A percentile compares a stretch with the other conserved stretches of the same genome.
These are phyloP conservation scores for Penicillium cinerascens DNA, from an alignment of 495 filamentous ascomycete genomes.

Conservation along the genomic window DNA sequence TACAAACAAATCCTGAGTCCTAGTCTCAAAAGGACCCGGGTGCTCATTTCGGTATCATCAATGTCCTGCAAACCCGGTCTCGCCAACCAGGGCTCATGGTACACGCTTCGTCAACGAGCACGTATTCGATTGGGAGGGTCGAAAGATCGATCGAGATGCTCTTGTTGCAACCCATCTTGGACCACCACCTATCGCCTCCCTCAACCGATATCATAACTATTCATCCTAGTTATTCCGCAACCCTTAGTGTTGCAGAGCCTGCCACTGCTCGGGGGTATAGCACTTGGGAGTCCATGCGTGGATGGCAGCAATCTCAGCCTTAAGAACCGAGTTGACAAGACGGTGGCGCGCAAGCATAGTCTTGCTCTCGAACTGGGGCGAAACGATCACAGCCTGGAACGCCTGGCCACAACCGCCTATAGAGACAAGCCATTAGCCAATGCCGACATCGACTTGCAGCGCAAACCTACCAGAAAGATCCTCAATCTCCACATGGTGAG, in stretches of 20 bases:
- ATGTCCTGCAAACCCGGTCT: neutral
- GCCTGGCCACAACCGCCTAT: constrained; percentile 92
- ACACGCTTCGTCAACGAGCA: neutral
- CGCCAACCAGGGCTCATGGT: neutral
- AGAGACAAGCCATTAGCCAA: neutral
- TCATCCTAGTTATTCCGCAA: neutral
- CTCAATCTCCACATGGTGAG: constrained; percentile 83
- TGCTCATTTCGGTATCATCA: constrained; percentile 7
- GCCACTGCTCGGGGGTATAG: constrained; percentile 92
- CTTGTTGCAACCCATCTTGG: neutral
- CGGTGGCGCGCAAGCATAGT: constrained; percentile 83
- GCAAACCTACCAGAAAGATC: constrained; percentile 77
- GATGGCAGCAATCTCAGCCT: constrained; percentile 89
- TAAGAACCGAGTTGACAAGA: constrained; percentile 80
- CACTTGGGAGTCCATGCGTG: constrained; percentile 99
- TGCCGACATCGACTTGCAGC: neutral
- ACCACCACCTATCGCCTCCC: neutral
- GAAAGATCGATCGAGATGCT: neutral
- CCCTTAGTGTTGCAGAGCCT: constrained; percentile 55
- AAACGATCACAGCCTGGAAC: constrained; percentile 89
- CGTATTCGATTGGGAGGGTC: neutral
- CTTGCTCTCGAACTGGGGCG: constrained; percentile 80
- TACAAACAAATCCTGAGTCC: constrained; percentile 7
- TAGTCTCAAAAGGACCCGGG: neutral
- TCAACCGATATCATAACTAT: neutral